These are phyloP conservation scores for Phytophthora cactorum DNA, from an alignment of 352 stramenopile species.

Conservation along the genomic window DNA sequence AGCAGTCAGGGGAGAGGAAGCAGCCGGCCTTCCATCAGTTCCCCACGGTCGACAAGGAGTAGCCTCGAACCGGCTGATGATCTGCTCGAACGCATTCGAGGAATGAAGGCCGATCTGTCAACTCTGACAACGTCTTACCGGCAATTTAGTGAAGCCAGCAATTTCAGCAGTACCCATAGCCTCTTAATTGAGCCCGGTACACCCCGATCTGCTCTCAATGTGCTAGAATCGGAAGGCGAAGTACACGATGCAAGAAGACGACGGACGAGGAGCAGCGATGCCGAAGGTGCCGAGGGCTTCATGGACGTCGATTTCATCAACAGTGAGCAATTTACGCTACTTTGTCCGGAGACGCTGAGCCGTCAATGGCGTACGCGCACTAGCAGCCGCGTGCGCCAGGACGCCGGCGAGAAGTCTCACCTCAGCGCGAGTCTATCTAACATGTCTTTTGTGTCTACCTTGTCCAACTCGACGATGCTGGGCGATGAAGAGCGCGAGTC, in stretches of 20 bases:
- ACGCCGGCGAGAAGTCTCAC: slow-evolving; percentile 49
- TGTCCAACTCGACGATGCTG: slow-evolving; percentile 42
- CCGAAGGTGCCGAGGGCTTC: slow-evolving; percentile 8
- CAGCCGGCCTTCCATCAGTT: slow-evolving; percentile 2
- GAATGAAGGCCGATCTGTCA: slow-evolving; percentile 61
- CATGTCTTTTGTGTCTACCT: slow-evolving; percentile 47
- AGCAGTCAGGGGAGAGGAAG: slow-evolving; percentile 20
- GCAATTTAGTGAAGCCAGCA: slow-evolving; percentile 19
- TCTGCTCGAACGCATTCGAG: slow-evolving; percentile 56
- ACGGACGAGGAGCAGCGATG: slow-evolving; percentile 12
- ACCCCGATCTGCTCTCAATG: neutral
- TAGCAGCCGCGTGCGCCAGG: slow-evolving; percentile 39
- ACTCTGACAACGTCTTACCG: slow-evolving; percentile 32
- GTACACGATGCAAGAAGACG: slow-evolving; percentile 5
- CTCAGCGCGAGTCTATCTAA: slow-evolving; percentile 45
- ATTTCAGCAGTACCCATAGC: slow-evolving; percentile 20
- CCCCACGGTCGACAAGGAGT: slow-evolving; percentile 4
- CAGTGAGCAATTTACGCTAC: slow-evolving; percentile 61
- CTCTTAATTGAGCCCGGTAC: slow-evolving; percentile 7
- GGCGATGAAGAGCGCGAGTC: slow-evolving; percentile 36
- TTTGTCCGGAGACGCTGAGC: slow-evolving; percentile 51
- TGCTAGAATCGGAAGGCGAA: slow-evolving; percentile 1
- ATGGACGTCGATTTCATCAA: slow-evolving; percentile 66
- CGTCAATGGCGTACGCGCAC: slow-evolving; percentile 32
- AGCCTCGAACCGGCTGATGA: slow-evolving; percentile 37